Percentiles rank a stretch among this genome's conserved stretches.
phyloP scores from a whole-genome alignment of 495 filamentous ascomycete genomes.

The Neurospora sublineolata region DNA sequence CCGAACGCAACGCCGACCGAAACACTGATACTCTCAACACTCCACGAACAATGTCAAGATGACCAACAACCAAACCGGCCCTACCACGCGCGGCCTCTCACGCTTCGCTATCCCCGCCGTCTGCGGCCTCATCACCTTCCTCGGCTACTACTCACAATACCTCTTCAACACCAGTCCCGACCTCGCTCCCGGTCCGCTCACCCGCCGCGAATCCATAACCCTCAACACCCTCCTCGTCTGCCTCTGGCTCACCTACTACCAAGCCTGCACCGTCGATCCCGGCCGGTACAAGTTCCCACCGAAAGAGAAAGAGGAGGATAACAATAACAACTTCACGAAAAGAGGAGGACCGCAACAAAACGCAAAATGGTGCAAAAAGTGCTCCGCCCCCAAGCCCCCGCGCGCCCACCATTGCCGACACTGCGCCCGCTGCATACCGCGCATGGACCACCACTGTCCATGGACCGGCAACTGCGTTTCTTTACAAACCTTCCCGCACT shows the following conservation, averaged over 20 bases:
- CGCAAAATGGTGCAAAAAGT: constrained; percentile 72
- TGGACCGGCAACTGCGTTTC: constrained; percentile 95
- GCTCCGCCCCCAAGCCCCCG: constrained; percentile 69
- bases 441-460: constrained; percentile 98
- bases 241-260: constrained; percentile 71
- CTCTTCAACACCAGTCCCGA: constrained; percentile 52
- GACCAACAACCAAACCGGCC: constrained; percentile 17
- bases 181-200: constrained; percentile 58
- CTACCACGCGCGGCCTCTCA: constrained; percentile 22
- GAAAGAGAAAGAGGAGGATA: not conserved
- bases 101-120: constrained; percentile 57
- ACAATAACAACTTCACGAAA: not conserved
- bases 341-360: not conserved
- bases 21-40: not conserved
- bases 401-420: constrained; percentile 86
- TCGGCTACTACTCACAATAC: constrained; percentile 74
- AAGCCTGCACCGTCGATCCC: constrained; percentile 66
- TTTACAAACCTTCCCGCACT: constrained; percentile 78
- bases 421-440: constrained; percentile 81
- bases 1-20: not conserved
- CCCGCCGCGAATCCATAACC: constrained; percentile 43
- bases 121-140: constrained; percentile 57
- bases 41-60: constrained; percentile 3
- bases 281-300: constrained; percentile 43
- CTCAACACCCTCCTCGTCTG: constrained; percentile 66